A percentile compares a stretch with the other conserved stretches of the same genome.
phyloP scores from a whole-genome alignment of 2,329 filamentous ascomycete genomes.

The Colletotrichum orbiculare region DNA sequence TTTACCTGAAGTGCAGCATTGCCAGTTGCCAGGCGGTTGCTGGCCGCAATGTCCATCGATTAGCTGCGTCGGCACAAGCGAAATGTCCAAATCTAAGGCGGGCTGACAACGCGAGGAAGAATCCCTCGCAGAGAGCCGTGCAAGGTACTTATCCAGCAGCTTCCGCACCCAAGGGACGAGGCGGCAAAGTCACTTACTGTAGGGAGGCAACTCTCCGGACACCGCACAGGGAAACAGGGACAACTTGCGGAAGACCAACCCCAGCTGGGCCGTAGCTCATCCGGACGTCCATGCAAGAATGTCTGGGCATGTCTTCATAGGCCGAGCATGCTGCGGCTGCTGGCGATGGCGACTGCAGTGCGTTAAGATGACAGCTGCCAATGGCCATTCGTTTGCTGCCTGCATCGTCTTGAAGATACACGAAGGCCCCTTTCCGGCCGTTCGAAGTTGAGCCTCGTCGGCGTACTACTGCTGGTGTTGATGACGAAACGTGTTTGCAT shows the following conservation, averaged over 20 bases:
- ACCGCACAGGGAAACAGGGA: conserved; percentile 21
- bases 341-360: conserved; percentile 12
- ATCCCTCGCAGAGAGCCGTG: conserved; percentile 20
- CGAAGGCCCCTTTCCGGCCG: not conserved
- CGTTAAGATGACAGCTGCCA: conserved; percentile 21
- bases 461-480: not conserved
- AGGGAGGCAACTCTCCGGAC: conserved; percentile 12
- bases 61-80: conserved; percentile 19
- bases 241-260: conserved; percentile 21
- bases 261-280: conserved; percentile 1
- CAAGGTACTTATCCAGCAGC: conserved; percentile 29
- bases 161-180: conserved; percentile 8
- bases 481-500: conserved; percentile 10
- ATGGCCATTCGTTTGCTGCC: conserved; percentile 1
- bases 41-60: conserved; percentile 28
- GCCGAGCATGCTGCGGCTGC: not conserved
- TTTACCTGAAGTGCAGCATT: not conserved
- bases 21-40: conserved; percentile 24
- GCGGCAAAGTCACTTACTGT: not conserved
- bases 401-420: not conserved
- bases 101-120: conserved; percentile 9
- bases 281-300: conserved; percentile 7
- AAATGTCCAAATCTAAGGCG: conserved; percentile 24
- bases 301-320: conserved; percentile 12
- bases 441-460: not conserved